Conservation (phyloP, 352 stramenopile species). For the Phytophthora fragariaefolia region DNA sequence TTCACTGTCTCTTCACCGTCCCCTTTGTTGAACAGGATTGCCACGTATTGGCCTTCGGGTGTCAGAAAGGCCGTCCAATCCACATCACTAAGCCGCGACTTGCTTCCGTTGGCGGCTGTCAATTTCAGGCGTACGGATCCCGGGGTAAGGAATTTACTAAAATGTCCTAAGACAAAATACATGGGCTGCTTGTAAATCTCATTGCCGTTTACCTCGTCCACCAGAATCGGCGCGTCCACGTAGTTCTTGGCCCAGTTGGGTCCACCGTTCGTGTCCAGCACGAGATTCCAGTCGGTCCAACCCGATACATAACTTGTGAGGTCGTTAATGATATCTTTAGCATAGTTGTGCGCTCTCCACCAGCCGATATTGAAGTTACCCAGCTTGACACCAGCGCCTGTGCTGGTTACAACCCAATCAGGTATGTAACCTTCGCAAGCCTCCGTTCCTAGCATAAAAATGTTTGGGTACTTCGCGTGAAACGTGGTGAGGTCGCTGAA, state of each 20-base stretch:
- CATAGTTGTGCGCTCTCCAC: constrained; percentile 75
- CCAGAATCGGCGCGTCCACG: constrained; percentile 80
- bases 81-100: constrained; percentile 36
- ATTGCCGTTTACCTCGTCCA: constrained; percentile 54
- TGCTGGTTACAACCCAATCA: constrained; percentile 32
- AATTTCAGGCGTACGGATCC: constrained; percentile 51
- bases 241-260: constrained; percentile 81
- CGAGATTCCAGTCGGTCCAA: constrained; percentile 92
- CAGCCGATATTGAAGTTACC: constrained; percentile 47
- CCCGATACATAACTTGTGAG: constrained; percentile 75
- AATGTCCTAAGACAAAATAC: constrained; percentile 83
- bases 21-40: constrained; percentile 49
- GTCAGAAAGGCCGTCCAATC: constrained; percentile 54
- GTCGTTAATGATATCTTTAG: constrained; percentile 88
- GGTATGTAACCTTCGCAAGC: constrained; percentile 62
- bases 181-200: constrained; percentile 87
- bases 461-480: constrained; percentile 44
- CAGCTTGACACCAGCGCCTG: constrained; percentile 45
- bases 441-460: constrained; percentile 78
- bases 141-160: constrained; percentile 70
- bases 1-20: constrained; percentile 46
- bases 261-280: constrained; percentile 70
- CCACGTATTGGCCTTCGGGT: constrained; percentile 48
- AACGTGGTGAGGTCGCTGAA: constrained; percentile 49
- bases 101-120: constrained; percentile 27